Conservation (phyloP, 202 grass and related monocot genomes). For the Tripidium arundinaceum region DNA sequence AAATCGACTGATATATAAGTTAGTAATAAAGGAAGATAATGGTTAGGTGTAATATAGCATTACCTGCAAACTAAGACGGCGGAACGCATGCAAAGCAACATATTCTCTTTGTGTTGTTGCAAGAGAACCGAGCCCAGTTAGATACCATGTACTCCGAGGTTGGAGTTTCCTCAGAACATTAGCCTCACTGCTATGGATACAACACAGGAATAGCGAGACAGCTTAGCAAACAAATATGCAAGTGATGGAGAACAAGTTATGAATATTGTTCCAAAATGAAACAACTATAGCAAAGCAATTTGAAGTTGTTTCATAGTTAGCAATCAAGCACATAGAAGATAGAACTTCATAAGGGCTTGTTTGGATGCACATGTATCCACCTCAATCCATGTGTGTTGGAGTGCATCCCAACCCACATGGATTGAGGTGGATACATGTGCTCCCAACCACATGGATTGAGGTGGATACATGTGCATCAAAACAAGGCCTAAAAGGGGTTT, state of each 20-base stretch:
- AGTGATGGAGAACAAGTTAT: background rate
- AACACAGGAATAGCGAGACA: background rate
- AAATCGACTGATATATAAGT: background rate
- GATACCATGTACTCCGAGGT: constrained; percentile 72
- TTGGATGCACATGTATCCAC: too few relatives aligned
- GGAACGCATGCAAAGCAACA: constrained; percentile 89
- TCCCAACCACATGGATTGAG: too few relatives aligned
- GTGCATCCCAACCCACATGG: too few relatives aligned
- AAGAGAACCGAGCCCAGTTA: constrained; percentile 87
- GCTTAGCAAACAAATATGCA: constrained; percentile 1
- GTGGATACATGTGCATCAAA: too few relatives aligned
- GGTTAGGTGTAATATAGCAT: background rate
- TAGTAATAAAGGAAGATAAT: constrained; percentile 22
- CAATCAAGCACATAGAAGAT: background rate
- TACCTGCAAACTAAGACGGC: constrained; percentile 84
- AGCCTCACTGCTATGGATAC: constrained; percentile 43
- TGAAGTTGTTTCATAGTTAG: background rate
- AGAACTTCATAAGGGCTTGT: background rate
- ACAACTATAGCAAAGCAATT: constrained; percentile 11
- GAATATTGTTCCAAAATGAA: background rate
- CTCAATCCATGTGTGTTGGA: too few relatives aligned
- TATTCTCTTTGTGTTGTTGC: constrained; percentile 98
- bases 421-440: too few relatives aligned
- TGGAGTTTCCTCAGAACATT: constrained; percentile 87
- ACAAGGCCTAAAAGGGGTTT: background rate